Percentiles rank a stretch among this genome's conserved stretches.
Evolutionary conservation across 306 rosid genomes (phyloP).

Genomic region (Parietaria judaica): DNA sequence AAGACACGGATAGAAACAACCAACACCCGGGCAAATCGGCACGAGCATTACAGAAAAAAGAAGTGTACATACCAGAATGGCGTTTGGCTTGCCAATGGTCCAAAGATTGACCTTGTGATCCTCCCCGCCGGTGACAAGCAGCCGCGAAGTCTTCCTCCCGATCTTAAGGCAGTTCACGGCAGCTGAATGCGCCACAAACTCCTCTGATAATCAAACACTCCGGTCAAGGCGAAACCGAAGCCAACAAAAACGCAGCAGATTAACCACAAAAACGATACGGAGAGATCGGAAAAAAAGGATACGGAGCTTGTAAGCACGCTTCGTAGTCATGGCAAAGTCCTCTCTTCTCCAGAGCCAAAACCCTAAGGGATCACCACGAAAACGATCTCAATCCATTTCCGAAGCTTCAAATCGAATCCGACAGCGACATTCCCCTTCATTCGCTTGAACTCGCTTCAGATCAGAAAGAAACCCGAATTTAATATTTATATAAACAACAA

Average conservation of each 20-base stretch:
- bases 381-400: conserved; percentile 16
- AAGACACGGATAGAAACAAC: no score
- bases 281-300: conserved; percentile 42
- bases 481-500: background rate
- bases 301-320: conserved; percentile 99
- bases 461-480: background rate
- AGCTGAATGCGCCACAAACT: conserved; percentile 96
- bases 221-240: conserved; percentile 44
- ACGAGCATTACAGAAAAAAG: no score
- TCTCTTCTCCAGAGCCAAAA: conserved; percentile 25
- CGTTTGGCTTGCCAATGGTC: conserved; percentile 99
- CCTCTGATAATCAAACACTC: conserved; percentile 50
- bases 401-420: conserved; percentile 15
- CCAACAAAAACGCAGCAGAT: background rate
- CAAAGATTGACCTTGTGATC: conserved; percentile 99
- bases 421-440: background rate
- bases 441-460: conserved; percentile 4
- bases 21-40: no score
- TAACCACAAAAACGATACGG: background rate
- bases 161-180: conserved; percentile 95
- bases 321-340: conserved; percentile 73
- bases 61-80: conserved; percentile 61
- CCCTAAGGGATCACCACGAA: conserved; percentile 12
- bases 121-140: conserved; percentile 98
- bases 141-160: conserved; percentile 85